Base-by-base conservation (phyloP, 2,329 filamentous ascomycete genomes). In the Chrysosphaeria jannelii region DNA sequence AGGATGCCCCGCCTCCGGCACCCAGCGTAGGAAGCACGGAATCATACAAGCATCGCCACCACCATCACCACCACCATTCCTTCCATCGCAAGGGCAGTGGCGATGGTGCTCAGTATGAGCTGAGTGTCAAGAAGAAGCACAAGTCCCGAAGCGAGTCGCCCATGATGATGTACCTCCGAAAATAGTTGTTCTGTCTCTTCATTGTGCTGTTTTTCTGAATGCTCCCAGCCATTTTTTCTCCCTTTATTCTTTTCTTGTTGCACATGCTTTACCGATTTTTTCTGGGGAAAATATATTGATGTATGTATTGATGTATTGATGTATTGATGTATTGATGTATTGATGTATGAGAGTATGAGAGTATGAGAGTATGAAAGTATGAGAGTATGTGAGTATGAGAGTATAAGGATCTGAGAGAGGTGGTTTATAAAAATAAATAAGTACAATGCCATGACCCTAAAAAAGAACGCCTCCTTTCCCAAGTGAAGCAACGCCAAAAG, bases 61-160 rank as follows among this genome's bases (percentile, higher is more conserved):
- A 24, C 29, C 32, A 30, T 27, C 36, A 42, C 19, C 44, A 50
- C 25, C 41, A 44, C 19, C 47, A 57, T 22, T 29, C n/a, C n/a
- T n/a, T n/a, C n/a, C n/a, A n/a, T n/a, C n/a, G n/a, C n/a, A n/a
- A n/a, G n/a, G n/a, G n/a, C n/a, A n/a, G n/a, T n/a, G n/a, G n/a
- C n/a, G n/a, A n/a, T n/a, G n/a, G n/a, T n/a, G n/a, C 32, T 21
- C 31, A 33, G 23, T 7, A 18, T 18, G 16, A 18, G 7, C 7
- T 7, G 7, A 18, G n/a, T n/a, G 54, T 53, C 28, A 53, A 61
- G 37, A 57, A 48, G 46, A 53, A 60, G 22, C 53, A 57, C 32
- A 59, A 57, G 45, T 18, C 16, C 44, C 46, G 56, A 27, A 59
- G 55, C 44, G 57, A 54, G 39, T 60, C 55, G 10, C 57, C 57